These are phyloP conservation scores for Agastache rugosa DNA, from an alignment of 257 asterid genomes.

Conservation along the genomic window DNA sequence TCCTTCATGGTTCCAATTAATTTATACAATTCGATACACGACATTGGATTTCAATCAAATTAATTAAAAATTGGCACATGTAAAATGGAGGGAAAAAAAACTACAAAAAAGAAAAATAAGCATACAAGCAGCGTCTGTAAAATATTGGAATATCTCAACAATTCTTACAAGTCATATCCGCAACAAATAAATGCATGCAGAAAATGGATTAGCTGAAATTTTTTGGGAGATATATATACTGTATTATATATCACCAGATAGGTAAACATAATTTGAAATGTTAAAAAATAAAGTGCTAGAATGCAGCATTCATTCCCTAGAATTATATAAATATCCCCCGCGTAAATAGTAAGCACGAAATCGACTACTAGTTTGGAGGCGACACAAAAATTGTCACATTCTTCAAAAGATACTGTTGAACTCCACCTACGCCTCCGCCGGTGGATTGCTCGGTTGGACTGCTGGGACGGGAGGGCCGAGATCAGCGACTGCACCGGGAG, in stretches of 20 bases:
- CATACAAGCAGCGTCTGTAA: neutral
- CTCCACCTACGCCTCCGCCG: conserved; percentile 36
- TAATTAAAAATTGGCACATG: neutral
- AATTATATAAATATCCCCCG: neutral
- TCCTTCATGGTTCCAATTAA: too few species aligned
- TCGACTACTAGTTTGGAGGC: neutral
- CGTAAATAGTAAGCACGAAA: neutral
- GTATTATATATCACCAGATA: neutral
- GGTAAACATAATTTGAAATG: neutral
- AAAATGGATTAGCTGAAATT: neutral
- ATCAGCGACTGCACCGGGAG: conserved; percentile 28
- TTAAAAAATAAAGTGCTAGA: neutral
- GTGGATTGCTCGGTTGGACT: conserved; percentile 42
- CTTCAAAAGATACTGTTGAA: neutral
- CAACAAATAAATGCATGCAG: conserved; percentile 26
- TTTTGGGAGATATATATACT: conserved; percentile 25
- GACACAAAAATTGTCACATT: conserved; percentile 18
- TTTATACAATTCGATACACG: too few species aligned
- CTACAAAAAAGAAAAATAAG: neutral
- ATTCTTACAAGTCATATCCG: conserved; percentile 17
- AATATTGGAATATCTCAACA: conserved; percentile 1
- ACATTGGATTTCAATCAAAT: too few species aligned
- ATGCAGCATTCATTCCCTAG: conserved; percentile 12
- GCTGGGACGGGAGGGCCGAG: conserved; percentile 3
- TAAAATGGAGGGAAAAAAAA: neutral